Base-by-base conservation (phyloP, 495 filamentous ascomycete genomes). In the Xylaria intraflava region DNA sequence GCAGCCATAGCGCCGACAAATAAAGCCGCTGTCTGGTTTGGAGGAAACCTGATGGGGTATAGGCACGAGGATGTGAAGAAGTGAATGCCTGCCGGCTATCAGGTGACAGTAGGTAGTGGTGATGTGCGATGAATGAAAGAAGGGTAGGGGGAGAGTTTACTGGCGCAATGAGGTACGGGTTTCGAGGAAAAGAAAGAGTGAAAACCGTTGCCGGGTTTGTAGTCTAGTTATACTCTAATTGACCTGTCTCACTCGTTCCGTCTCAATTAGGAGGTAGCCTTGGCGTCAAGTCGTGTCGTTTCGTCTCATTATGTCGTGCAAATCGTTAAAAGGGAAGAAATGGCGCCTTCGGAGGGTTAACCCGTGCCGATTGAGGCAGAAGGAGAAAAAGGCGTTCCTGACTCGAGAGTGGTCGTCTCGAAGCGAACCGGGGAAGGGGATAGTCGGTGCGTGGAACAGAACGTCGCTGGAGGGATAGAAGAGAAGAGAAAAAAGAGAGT, bases 1-100 rank as follows among this genome's bases (percentile, higher is more conserved):
- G 35, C 52, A 35, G 70, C 71, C 77, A 80, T 80, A 20, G 33
- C 27, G 33, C 41, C 4, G 12, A 35, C 26, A 11, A 36, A 20
- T 17, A 9, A n/a, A 10, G 12, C 8, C 16, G 24, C 47, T 19
- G 29, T 50, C 20, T 31, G 16, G 22, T 39, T 22, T 19, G 20
- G 14, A 19, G 23, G 14, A 19, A 22, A 49, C 16, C 17, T 9
- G 16, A 19, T 14, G n/a, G 19, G 23, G 23, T 9, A 19, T 22
- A 7, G n/a, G 31, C 22, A 14, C 14, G n/a, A n/a, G n/a, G n/a
- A n/a, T n/a, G n/a, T n/a, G n/a, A n/a, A n/a, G n/a, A n/a, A n/a
- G n/a, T n/a, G n/a, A n/a, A n/a, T n/a, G n/a, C n/a, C n/a, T n/a
- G n/a, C n/a, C n/a, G n/a, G n/a, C n/a, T n/a, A n/a, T n/a, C n/a